Conservation (phyloP, 2,329 filamentous ascomycete species). For the Fusarium beomiforme region DNA sequence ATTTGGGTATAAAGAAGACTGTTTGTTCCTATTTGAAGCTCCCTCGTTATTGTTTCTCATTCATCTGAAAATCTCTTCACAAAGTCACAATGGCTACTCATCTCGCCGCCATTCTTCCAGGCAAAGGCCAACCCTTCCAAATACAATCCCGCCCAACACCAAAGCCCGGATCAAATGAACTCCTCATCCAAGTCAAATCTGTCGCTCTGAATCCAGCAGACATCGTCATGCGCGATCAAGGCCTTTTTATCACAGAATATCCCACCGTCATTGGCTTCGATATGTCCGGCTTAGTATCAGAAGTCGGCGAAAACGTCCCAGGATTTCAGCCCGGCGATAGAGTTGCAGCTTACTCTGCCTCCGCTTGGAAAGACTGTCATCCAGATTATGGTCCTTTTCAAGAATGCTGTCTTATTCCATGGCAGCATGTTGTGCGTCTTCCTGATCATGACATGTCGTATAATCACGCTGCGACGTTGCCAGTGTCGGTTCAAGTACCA, state of each 20-base stretch:
- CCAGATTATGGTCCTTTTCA: slow-evolving; percentile 60
- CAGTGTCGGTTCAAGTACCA: slow-evolving; percentile 50
- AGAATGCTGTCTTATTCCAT: slow-evolving; percentile 53
- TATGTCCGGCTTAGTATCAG: slow-evolving; percentile 54
- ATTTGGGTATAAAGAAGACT: slow-evolving; percentile 1
- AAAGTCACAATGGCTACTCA: slow-evolving; percentile 49
- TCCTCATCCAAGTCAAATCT: slow-evolving; percentile 59
- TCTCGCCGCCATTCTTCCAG: slow-evolving; percentile 51
- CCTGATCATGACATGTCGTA: slow-evolving; percentile 48
- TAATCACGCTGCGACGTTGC: slow-evolving; percentile 53
- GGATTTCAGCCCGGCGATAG: slow-evolving; percentile 49
- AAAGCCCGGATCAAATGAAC: slow-evolving; percentile 55
- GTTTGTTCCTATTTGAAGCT: accelerated
- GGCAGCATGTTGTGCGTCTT: slow-evolving; percentile 52
- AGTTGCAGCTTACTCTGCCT: slow-evolving; percentile 51
- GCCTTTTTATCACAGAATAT: slow-evolving; percentile 53
- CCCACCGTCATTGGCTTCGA: slow-evolving; percentile 57
- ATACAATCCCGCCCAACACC: slow-evolving; percentile 53
- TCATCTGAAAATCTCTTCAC: accelerated
- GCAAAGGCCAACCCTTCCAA: slow-evolving; percentile 50
- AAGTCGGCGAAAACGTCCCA: slow-evolving; percentile 53
- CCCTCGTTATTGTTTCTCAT: not conserved
- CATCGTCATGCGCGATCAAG: slow-evolving; percentile 52
- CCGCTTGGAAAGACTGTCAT: slow-evolving; percentile 53
- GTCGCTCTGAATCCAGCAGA: slow-evolving; percentile 62